Base-by-base conservation (phyloP, 192 early-diverging fungal species). In the Obelidium mucronatum region DNA sequence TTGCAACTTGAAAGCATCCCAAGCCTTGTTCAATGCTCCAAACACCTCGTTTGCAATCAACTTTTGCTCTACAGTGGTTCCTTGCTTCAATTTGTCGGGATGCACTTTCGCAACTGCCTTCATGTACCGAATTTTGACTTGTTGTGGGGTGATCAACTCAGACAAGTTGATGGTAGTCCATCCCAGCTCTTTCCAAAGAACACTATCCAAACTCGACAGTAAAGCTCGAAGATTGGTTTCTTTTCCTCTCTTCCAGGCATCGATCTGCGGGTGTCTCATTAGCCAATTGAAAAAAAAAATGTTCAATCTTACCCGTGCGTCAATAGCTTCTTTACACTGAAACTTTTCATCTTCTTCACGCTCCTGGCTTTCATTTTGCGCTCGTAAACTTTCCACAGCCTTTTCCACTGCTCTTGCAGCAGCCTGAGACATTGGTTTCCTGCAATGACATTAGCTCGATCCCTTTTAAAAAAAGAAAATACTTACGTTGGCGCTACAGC, bases 41-140 rank as follows among this genome's bases (percentile, higher is more conserved):
- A 99, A 99, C 19, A 97, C 93, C 51, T 87, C 87, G 60, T 90
- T 92, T 34, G 97, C 97, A 36, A 98, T 84, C 91, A 98, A 87
- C 55, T 80, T 84, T 71, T 97, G 90, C 78, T 97, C 95, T 15
- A 94, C 81, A n/a, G 91, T 91, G 11, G 91, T 86, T 44, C 74
- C 78, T 35, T 78, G 67, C 52, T 52, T 79, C 44, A 92, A 48
- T 83, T 98, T 99, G 70, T 99, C 97, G 13, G 97, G 96, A 84
- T 99, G 97, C 37, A 98, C 87, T 60, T 92, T 94, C 11, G 88
- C 88, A 72, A 99, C 96, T 30, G 95, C 95, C 59, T 90, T 89
- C 91, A 97, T 95, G 78, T 99, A 99, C 66, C 82, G 88, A 36
- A 96, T 84, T 86, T 99, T 99, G 59, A 96, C 95, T 79, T 95